Conservation (phyloP, 176 grass and related monocot species). For the Thalia dealbata region DNA sequence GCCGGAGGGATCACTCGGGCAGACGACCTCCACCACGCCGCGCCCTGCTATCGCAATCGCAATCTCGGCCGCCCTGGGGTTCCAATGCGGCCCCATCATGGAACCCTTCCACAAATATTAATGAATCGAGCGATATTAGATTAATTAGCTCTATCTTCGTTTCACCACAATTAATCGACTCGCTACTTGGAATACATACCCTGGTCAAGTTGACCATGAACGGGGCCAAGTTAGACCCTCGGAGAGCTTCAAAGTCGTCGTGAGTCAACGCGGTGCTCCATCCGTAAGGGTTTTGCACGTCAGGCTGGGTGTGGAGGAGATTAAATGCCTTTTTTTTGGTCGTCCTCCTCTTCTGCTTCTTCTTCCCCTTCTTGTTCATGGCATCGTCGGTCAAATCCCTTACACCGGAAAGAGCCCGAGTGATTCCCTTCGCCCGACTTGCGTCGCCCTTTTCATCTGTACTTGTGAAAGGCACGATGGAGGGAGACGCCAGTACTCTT, state of each 20-base stretch:
- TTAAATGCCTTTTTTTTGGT: conserved; percentile 59
- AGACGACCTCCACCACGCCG: conserved; percentile 66
- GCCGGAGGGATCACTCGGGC: conserved; percentile 30
- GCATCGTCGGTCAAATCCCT: conserved; percentile 15
- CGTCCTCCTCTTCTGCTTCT: neutral
- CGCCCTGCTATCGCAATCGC: conserved; percentile 43
- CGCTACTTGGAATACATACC: conserved; percentile 10
- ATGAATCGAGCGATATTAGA: neutral
- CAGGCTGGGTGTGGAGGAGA: conserved; percentile 53
- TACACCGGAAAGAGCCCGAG: conserved; percentile 41
- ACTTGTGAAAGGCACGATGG: conserved; percentile 31
- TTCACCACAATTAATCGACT: neutral
- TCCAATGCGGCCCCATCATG: conserved; percentile 96
- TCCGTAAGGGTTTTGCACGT: conserved; percentile 71
- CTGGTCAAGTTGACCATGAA: conserved; percentile 86
- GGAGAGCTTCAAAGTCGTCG: conserved; percentile 41
- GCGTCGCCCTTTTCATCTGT: conserved; percentile 3
- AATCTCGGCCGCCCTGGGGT: conserved; percentile 77
- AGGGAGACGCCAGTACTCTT: conserved; percentile 12
- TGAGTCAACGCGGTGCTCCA: conserved; percentile 79
- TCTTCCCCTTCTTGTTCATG: conserved; percentile 66
- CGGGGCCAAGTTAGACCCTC: conserved; percentile 42
- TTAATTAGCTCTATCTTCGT: neutral
- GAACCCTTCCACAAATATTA: conserved; percentile 33
- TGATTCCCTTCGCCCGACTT: conserved; percentile 42